Base-by-base conservation (phyloP, 1,284 basidiomycete genomes). In the Ganoderma boninense region DNA sequence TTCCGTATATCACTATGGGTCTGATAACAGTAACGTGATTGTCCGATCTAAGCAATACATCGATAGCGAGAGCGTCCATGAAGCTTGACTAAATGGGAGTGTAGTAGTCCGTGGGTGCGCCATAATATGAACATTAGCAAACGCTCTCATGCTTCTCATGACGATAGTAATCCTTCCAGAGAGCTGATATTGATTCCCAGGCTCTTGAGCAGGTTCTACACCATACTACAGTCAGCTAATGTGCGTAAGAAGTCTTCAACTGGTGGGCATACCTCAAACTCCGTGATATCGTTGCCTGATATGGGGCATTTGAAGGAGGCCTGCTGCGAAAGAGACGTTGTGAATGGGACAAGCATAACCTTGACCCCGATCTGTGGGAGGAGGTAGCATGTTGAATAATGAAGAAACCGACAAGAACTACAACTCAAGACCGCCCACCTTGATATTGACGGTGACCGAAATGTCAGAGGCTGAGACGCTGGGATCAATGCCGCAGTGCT, bases 291-390 rank as follows among this genome's bases (percentile, higher is more conserved):
- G 5, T 78, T 66, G 32, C 80, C 77, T 40, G 38, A 40, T 59
- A 92, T 71, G 2, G 95, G 95, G 77, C 95, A 97, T 29, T 81
- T 77, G 76, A 97, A 93, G 59, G 81, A 89, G 65, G 92, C 87
- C 7, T 83, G 83, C 74, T 91, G 92, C 67, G 85, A 89, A 76
- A 96, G 85, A 0, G 87, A 87, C 1, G 93, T 94, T 16, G 88
- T 88, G 65, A 96, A 85, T 0, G 89, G 90, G 52, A 95, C 83
- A 69, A 91, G 84, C 18, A 95, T 77, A 35, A 96, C 86, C 70
- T 86, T 85, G 57, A 94, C 79, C 29, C 84, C 87, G 68, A 93
- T 80, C 91, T 93, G 78, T 40, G 16, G 18, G 54, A 11, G 18
- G 70, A 71, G 72, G n/a, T 11, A 18, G 11, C 38, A 16, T 14